A percentile compares a stretch with the other conserved stretches of the same genome.
Conservation (phyloP, 169 alveolate genomes). For the Cryptosporidium felis region DNA sequence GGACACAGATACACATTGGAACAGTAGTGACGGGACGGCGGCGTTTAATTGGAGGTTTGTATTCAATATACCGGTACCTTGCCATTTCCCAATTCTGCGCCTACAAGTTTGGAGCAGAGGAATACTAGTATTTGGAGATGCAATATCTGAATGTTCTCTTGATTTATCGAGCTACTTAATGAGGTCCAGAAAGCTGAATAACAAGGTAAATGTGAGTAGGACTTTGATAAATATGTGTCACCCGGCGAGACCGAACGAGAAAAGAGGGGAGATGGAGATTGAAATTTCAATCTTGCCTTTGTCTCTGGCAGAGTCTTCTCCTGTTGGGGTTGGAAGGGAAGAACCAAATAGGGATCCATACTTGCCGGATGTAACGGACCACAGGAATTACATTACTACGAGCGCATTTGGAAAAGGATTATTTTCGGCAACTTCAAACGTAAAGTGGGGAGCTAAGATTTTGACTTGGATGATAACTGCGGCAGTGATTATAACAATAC, state of each 20-base stretch:
- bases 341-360: constrained; percentile 90
- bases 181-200: constrained; percentile 59
- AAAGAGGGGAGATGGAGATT: constrained; percentile 86
- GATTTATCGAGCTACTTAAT: constrained; percentile 61
- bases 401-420: constrained; percentile 70
- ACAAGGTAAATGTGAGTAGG: constrained; percentile 34
- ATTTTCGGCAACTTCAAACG: constrained; percentile 61
- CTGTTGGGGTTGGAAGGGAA: constrained; percentile 91
- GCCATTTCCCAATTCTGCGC: constrained; percentile 83
- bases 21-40: constrained; percentile 88
- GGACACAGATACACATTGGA: constrained; percentile 88
- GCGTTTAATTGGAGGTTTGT: constrained; percentile 89
- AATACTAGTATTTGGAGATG: constrained; percentile 66
- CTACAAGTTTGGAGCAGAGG: constrained; percentile 80
- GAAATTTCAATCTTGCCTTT: constrained; percentile 84
- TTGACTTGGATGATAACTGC: constrained; percentile 67
- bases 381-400: constrained; percentile 82
- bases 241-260: constrained; percentile 84
- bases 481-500: constrained; percentile 63
- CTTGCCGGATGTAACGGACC: constrained; percentile 86
- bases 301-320: constrained; percentile 82
- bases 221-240: constrained; percentile 56
- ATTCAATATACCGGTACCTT: constrained; percentile 84
- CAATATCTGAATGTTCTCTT: constrained; percentile 63
- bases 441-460: constrained; percentile 66